Conservation (phyloP, 2,329 filamentous ascomycete genomes). For the Claviceps cyperi region DNA sequence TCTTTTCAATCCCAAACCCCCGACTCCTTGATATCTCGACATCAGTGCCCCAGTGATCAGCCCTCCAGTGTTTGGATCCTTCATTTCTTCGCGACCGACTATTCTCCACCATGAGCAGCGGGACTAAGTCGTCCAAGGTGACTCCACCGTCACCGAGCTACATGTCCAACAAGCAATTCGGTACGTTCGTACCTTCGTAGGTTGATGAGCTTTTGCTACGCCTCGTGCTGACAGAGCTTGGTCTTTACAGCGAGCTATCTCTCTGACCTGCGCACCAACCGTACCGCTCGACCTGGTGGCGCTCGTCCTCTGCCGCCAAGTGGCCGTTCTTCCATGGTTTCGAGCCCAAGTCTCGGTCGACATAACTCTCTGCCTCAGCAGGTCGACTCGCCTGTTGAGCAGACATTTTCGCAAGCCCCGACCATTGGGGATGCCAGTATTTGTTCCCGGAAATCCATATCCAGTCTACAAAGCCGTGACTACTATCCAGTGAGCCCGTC, state of each 20-base stretch:
- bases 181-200: conserved; percentile 22
- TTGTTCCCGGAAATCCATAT: conserved; percentile 35
- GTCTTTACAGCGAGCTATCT: conserved; percentile 48
- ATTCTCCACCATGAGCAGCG: conserved; percentile 14
- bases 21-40: background rate
- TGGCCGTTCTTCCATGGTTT: conserved; percentile 14
- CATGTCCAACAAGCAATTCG: conserved; percentile 54
- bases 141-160: conserved; percentile 47
- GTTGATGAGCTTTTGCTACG: too few species aligned
- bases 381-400: conserved; percentile 12
- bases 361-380: conserved; percentile 16
- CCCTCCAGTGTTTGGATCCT: background rate
- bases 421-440: conserved; percentile 31
- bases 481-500: conserved; percentile 33
- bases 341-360: conserved; percentile 16
- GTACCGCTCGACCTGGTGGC: conserved; percentile 53
- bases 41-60: background rate
- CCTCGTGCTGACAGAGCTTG: conserved; percentile 1
- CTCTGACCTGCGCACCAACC: conserved; percentile 53
- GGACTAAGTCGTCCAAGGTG: conserved; percentile 33
- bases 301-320: conserved; percentile 45
- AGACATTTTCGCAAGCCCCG: conserved; percentile 19
- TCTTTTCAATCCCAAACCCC: background rate
- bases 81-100: background rate
- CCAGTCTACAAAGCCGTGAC: conserved; percentile 31